A percentile compares a stretch with the other conserved stretches of the same genome.
phyloP scores from a whole-genome alignment of 2,329 filamentous ascomycete species.

The Myriosclerotinia curreyana region DNA sequence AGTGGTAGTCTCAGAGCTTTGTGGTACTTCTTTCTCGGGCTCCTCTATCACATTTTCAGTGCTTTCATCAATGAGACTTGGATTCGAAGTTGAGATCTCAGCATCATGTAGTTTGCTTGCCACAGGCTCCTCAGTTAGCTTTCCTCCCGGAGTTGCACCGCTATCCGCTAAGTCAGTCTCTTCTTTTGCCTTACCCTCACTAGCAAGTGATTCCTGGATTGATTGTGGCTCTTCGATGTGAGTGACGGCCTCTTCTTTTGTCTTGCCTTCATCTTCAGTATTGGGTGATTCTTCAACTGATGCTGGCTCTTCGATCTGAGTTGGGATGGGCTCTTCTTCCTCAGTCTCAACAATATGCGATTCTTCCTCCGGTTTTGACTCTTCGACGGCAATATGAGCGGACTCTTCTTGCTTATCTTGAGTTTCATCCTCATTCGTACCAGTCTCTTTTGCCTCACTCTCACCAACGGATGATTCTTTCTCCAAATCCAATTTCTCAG shows the following conservation, averaged over 20 bases:
- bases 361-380: not conserved
- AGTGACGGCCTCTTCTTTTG: not conserved
- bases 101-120: not conserved
- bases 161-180: not conserved
- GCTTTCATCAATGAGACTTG: not conserved
- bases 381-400: not conserved
- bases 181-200: slow-evolving; percentile 4
- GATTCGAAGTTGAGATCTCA: not conserved
- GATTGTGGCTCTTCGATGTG: slow-evolving; percentile 5
- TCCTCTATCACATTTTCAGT: not conserved
- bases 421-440: not conserved
- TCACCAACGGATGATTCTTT: not conserved
- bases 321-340: not conserved
- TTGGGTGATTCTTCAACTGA: too few relatives aligned
- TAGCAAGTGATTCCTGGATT: not conserved
- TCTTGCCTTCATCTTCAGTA: too few relatives aligned
- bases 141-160: not conserved
- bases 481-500: not conserved
- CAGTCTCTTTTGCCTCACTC: not conserved
- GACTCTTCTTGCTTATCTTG: not conserved
- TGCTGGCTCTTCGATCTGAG: not conserved
- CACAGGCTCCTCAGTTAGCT: not conserved
- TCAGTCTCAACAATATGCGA: not conserved
- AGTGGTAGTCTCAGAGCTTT: not conserved
- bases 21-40: not conserved